These are phyloP conservation scores for Pseudogymnoascus sp. DNA, from an alignment of 2,329 filamentous ascomycete species.

Conservation along the genomic window DNA sequence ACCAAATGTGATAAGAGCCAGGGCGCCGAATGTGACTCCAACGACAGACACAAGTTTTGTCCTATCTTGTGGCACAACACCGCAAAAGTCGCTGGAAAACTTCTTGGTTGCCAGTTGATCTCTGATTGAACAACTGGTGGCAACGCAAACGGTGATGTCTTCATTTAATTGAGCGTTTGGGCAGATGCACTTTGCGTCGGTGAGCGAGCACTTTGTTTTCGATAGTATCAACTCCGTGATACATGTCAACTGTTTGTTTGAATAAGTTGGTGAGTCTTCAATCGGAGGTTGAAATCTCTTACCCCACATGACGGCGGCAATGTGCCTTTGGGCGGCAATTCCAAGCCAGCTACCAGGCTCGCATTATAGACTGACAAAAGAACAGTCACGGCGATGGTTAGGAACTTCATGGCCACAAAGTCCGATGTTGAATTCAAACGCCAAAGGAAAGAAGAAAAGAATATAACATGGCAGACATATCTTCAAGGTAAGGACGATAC, in stretches of 20 bases:
- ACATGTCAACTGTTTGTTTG: neutral
- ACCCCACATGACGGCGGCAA: neutral
- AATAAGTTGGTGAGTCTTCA: neutral
- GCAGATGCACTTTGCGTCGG: slow-evolving; percentile 36
- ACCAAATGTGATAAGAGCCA: slow-evolving; percentile 30
- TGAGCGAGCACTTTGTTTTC: slow-evolving; percentile 22
- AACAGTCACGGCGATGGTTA: neutral
- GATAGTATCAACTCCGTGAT: neutral
- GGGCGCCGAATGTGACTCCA: slow-evolving; percentile 29
- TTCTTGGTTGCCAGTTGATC: slow-evolving; percentile 37
- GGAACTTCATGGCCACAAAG: neutral
- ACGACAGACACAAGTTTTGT: slow-evolving; percentile 27
- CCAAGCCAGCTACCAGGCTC: neutral
- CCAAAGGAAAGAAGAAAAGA: neutral
- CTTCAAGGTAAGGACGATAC: neutral
- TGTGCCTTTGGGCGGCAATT: neutral
- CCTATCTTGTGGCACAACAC: slow-evolving; percentile 30
- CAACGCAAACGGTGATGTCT: slow-evolving; percentile 30
- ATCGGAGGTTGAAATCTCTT: neutral
- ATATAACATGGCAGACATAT: neutral
- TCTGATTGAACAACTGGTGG: slow-evolving; percentile 30
- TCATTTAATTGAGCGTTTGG: slow-evolving; percentile 28
- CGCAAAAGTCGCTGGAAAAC: slow-evolving; percentile 33
- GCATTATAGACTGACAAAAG: slow-evolving; percentile 4
- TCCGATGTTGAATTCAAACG: slow-evolving; percentile 5